phyloP scores from a whole-genome alignment of 2,329 filamentous ascomycete genomes.

The Talaromyces islandicus region DNA sequence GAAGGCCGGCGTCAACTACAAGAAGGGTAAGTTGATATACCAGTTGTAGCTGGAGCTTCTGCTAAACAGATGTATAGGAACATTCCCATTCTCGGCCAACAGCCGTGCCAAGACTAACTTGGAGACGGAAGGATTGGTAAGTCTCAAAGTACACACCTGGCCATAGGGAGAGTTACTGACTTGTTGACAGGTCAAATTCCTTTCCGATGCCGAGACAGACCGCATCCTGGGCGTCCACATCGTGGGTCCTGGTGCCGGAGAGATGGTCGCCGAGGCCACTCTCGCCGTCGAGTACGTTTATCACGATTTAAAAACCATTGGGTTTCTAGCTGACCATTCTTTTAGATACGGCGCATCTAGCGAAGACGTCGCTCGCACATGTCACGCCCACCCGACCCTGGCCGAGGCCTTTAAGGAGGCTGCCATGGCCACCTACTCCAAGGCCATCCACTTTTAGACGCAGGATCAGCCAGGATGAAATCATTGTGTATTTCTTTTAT shows the following conservation, averaged over 20 bases:
- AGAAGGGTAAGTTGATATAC: conserved; percentile 26
- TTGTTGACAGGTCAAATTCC: conserved; percentile 74
- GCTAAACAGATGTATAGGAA: conserved; percentile 52
- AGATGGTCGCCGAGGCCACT: conserved; percentile 98
- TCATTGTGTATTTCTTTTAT: conserved; percentile 30
- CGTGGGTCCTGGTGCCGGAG: conserved; percentile 88
- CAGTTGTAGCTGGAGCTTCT: neutral
- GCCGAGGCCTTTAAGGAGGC: conserved; percentile 99
- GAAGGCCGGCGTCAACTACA: conserved; percentile 82
- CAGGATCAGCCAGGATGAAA: conserved; percentile 18
- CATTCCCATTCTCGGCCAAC: conserved; percentile 97
- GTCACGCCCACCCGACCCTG: conserved; percentile 92
- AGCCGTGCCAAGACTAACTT: conserved; percentile 98
- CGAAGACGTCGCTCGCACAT: conserved; percentile 91
- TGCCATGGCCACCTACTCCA: conserved; percentile 92
- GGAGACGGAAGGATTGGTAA: conserved; percentile 74
- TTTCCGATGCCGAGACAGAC: conserved; percentile 94
- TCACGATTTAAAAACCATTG: neutral
- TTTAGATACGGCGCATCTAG: conserved; percentile 77
- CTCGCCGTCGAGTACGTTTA: conserved; percentile 66
- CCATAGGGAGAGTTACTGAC: neutral
- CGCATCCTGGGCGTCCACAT: conserved; percentile 94
- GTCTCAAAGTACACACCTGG: neutral
- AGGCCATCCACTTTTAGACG: conserved; percentile 86
- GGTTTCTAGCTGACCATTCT: neutral